Evolutionary conservation across 176 grass and related monocot species (phyloP).

Genomic region (Paspalum vaginatum): DNA sequence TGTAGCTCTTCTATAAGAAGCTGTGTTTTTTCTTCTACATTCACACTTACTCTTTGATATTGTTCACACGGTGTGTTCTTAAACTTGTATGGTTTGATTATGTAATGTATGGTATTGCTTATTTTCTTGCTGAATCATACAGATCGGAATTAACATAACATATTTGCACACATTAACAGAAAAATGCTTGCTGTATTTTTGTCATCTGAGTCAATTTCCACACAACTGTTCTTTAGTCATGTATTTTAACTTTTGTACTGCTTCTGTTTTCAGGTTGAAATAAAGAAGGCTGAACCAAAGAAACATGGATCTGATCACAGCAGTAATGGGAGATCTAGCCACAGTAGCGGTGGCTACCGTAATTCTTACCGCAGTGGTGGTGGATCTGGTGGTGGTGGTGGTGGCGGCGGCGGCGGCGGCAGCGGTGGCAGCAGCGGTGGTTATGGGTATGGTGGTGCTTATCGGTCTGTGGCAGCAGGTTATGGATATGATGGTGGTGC

Average conservation of each 20-base stretch:
- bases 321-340: slow-evolving; percentile 62
- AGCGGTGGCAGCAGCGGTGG: slow-evolving; percentile 28
- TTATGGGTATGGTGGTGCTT: slow-evolving; percentile 52
- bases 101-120: neutral
- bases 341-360: slow-evolving; percentile 50
- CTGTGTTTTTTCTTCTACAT: neutral
- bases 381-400: neutral
- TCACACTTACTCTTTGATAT: neutral
- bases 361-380: slow-evolving; percentile 54
- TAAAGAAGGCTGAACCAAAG: slow-evolving; percentile 98
- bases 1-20: neutral
- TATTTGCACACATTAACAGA: neutral
- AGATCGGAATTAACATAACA: neutral
- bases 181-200: neutral
- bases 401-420: neutral
- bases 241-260: neutral
- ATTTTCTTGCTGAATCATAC: neutral
- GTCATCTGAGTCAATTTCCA: too few species aligned
- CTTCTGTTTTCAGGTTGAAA: slow-evolving; percentile 77
- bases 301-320: slow-evolving; percentile 71
- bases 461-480: slow-evolving; percentile 49
- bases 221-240: neutral
- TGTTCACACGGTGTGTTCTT: neutral
- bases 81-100: neutral
- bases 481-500: slow-evolving; percentile 52